Evolutionary conservation across 2,329 filamentous ascomycete genomes (phyloP), one percentile per base, ranked within the genome.

Genomic region (Aspergillus piperis): DNA sequence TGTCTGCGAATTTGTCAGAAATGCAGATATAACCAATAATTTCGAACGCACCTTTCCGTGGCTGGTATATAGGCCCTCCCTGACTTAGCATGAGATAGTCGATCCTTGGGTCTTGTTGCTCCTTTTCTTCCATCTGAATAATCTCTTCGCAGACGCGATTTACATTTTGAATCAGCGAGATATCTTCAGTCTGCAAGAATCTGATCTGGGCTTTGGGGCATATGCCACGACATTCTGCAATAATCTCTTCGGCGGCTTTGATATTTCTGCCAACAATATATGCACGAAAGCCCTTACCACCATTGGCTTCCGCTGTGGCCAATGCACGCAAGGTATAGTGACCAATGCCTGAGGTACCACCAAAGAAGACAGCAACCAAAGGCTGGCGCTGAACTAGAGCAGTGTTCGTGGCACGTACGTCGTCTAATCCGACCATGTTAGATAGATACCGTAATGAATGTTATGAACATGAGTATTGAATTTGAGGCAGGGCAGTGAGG

Each of bases 331-430:
- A 39, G 8, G 57, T 59, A 41, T 59, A 60, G 47, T 52, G 53
- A 17, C 47, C 58, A 25, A 56, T 60, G 32, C 58, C 58, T 47
- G 58, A 56, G 47, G 53, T 60, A 30, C 52, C 58, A 5, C 57
- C 57, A 17, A 59, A 54, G 36, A 60, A 59, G 30, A 54, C 57
- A 8, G 57, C 57, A n/a, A 59, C 57, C 19, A 59, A 41, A n/a
- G 57, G 50, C 42, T 54, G 57, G 23, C 32, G 27, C 13, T 30
- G 39, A 3, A 59, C 57, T 10, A 59, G 15, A 21, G 49, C 27
- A 13, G 57, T 27, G 30, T 54, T 59, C 2, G 57, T 32, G 25
- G 57, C 39, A 17, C 19, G 39, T 32, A 48, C 48, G 21, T 25
- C 50, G 41, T 39, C 13, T 21, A 59, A 25, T 7, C 21, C 21